Base-by-base conservation (phyloP, 2,329 filamentous ascomycete species). In the Phaeosphaeriaceae sp. region DNA sequence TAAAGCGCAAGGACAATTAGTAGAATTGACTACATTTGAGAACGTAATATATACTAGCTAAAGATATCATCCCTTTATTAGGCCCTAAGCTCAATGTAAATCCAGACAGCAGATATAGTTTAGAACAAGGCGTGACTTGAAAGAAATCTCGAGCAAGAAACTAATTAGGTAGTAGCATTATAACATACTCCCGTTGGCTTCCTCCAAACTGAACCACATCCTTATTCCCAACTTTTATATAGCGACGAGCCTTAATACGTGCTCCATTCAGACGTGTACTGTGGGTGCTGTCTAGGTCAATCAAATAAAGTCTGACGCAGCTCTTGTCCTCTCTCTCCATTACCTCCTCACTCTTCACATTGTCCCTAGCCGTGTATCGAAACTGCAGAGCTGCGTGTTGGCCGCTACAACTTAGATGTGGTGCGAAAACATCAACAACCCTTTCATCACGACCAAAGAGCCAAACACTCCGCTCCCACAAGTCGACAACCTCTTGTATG, bases 261-360 rank as follows among this genome's bases (percentile, higher is more conserved):
- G 88, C 84, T 29, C 85, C 85, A 67, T 96, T 96, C 57, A 97
- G 78, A 41, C 73, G 79, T 7, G 92, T 95, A 34, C 92, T 91
- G 70, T 96, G 95, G 30, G 89, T 88, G 62, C 90, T 96, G 62
- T 96, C 91, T 35, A 97, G 76, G 73, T 97, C 92, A 58, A 97
- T 89, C 9, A 96, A 71, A 74, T 96, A 97, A 0, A 90, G 91
- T 74, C 70, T 75, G 16, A 78, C 76, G 48, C 63, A 85, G 9
- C 16, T 20, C 20, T 42, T 29, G 26, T 32, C 18, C 4, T 15
- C 23, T n/a, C 12, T 18, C n/a, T 47, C 41, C 37, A 15, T 44
- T 16, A 20, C 17, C 66, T 89, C 92, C 85, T 65, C 96, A 96
- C 68, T 97, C 92, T 39, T 96, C 81, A 6, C 92, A 92, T 1